Conservation (phyloP, 2,329 filamentous ascomycete genomes). For the Beauveria sp. region DNA sequence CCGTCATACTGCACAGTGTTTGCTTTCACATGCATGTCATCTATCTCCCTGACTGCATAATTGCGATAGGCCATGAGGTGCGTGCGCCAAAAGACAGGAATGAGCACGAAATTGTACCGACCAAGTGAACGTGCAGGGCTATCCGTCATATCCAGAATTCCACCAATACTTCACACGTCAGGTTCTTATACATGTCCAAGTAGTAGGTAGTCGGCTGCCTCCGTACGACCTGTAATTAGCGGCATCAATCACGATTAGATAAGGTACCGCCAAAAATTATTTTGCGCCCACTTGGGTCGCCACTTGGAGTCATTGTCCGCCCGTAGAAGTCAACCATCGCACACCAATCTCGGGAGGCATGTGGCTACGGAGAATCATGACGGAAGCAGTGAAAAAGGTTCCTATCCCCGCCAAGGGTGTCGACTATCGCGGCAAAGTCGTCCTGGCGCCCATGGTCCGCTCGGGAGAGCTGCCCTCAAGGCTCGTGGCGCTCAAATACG, state of each 20-base stretch:
- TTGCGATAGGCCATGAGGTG: no score
- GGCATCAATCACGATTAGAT: conserved; percentile 7
- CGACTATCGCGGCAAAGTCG: conserved; percentile 88
- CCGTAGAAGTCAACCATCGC: background rate
- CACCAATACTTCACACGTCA: no score
- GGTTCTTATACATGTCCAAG: no score
- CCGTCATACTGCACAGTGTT: no score
- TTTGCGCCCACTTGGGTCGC: conserved; percentile 1
- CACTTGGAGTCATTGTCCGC: background rate
- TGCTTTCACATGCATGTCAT: no score
- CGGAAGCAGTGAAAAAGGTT: conserved; percentile 55
- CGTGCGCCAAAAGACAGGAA: no score
- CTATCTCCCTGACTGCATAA: no score
- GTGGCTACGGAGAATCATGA: conserved; percentile 47
- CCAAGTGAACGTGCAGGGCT: no score
- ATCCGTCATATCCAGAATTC: no score
- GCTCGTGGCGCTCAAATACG: conserved; percentile 83
- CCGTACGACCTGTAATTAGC: background rate
- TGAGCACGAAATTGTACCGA: no score
- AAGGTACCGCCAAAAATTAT: conserved; percentile 3
- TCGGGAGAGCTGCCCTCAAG: conserved; percentile 93
- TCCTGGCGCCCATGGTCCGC: conserved; percentile 95
- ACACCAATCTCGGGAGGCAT: conserved; percentile 18
- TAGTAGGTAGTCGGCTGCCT: background rate
- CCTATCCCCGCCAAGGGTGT: conserved; percentile 83